Conservation (phyloP, 2,329 filamentous ascomycete species). For the Paraconiothyrium sp. region DNA sequence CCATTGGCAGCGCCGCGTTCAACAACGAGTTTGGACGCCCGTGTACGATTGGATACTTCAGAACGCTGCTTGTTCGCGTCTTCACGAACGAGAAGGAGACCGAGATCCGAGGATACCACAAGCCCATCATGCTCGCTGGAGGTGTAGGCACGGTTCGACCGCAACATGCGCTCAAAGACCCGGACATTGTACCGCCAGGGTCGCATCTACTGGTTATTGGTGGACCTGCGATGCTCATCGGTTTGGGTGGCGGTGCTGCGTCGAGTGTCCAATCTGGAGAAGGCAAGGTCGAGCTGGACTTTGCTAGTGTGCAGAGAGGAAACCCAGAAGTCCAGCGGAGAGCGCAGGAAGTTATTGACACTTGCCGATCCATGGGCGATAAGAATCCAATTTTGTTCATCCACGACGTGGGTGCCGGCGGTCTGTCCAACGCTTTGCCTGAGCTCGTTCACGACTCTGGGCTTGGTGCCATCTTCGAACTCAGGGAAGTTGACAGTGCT, state of each 20-base stretch:
- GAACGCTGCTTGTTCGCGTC: constrained; percentile 81
- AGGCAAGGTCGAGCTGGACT: constrained; percentile 90
- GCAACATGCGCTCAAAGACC: constrained; percentile 87
- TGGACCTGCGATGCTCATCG: constrained; percentile 97
- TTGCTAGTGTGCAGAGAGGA: constrained; percentile 94
- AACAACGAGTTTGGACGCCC: constrained; percentile 98
- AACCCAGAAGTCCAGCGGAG: constrained; percentile 96
- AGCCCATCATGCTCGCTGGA: constrained; percentile 98
- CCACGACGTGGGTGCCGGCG: constrained; percentile 95
- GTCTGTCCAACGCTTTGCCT: constrained; percentile 83
- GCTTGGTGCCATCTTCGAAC: constrained; percentile 88
- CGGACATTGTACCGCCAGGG: constrained; percentile 81
- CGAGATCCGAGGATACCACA: constrained; percentile 92
- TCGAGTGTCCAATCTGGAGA: constrained; percentile 90
- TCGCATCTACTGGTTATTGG: constrained; percentile 92
- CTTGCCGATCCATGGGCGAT: constrained; percentile 83
- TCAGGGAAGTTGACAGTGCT: constrained; percentile 91
- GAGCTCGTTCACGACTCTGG: constrained; percentile 93
- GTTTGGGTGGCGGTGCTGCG: constrained; percentile 92
- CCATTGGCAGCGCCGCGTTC: constrained; percentile 92
- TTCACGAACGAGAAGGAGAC: constrained; percentile 67
- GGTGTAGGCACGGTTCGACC: constrained; percentile 92
- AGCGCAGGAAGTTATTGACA: constrained; percentile 98
- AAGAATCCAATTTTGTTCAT: constrained; percentile 95
- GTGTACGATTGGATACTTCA: constrained; percentile 87